These are phyloP conservation scores for Harringtonia lauricola DNA, from an alignment of 2,329 filamentous ascomycete genomes.

Conservation along the genomic window DNA sequence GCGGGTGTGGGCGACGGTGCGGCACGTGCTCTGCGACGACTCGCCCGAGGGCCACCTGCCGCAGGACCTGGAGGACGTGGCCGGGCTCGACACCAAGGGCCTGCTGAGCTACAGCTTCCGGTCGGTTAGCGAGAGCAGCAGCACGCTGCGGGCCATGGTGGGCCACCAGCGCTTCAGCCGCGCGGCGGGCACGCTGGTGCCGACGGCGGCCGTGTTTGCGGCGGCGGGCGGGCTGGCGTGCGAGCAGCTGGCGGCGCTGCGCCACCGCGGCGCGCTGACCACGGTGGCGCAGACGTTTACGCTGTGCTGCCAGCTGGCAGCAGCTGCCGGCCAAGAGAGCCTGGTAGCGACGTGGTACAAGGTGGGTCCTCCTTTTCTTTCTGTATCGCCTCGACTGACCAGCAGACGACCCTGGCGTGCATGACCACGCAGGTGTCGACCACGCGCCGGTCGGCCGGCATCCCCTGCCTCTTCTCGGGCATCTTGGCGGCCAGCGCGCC, in stretches of 20 bases:
- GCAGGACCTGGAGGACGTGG: constrained; percentile 60
- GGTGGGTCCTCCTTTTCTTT: constrained; percentile 24
- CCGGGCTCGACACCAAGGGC: constrained; percentile 73
- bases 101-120: constrained; percentile 91
- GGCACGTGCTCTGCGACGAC: constrained; percentile 76
- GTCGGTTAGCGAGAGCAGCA: constrained; percentile 85
- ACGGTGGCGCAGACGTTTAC: constrained; percentile 85
- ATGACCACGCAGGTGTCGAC: constrained; percentile 70
- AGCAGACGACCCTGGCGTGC: constrained; percentile 52
- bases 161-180: constrained; percentile 39
- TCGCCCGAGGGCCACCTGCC: constrained; percentile 83
- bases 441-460: constrained; percentile 82
- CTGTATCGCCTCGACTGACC: neutral
- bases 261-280: constrained; percentile 87
- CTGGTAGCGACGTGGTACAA: constrained; percentile 62
- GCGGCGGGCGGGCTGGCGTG: constrained; percentile 66
- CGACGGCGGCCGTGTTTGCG: constrained; percentile 44
- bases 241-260: constrained; percentile 66
- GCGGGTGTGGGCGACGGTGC: constrained; percentile 67
- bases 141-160: constrained; percentile 56
- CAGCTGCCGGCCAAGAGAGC: constrained; percentile 21
- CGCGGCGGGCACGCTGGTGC: constrained; percentile 31
- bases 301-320: constrained; percentile 58
- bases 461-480: constrained; percentile 77
- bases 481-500: constrained; percentile 58